phyloP scores from a whole-genome alignment of 805 yeast species.

The Nakazawaea siamensis region DNA sequence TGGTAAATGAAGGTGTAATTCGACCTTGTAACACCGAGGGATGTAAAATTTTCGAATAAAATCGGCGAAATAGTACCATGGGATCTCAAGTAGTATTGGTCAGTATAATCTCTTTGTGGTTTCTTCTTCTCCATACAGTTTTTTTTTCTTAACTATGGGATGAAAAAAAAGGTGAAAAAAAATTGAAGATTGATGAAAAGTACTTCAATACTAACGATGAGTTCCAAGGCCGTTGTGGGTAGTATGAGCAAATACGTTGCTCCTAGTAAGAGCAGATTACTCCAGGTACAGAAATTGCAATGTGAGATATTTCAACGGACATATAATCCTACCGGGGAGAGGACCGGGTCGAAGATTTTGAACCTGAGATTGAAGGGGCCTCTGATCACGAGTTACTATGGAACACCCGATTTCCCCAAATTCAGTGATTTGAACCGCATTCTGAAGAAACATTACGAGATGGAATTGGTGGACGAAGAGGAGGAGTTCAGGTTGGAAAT shows the following conservation, averaged over 20 bases:
- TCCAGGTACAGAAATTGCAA: conserved; percentile 49
- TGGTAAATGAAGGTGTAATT: conserved; percentile 21
- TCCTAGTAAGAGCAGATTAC: conserved; percentile 40
- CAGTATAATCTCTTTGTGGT: no score
- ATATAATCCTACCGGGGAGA: conserved; percentile 54
- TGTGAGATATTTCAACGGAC: conserved; percentile 62
- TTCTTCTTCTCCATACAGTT: no score
- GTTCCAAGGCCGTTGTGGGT: no score
- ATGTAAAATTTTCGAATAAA: conserved; percentile 1
- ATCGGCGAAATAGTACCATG: not conserved
- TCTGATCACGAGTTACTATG: conserved; percentile 62
- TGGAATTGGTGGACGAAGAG: conserved; percentile 52
- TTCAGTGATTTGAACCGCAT: conserved; percentile 50
- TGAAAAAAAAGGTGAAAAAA: no score
- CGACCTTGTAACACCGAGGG: conserved; percentile 2
- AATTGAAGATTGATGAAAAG: no score
- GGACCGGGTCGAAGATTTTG: conserved; percentile 71
- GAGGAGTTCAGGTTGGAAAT: conserved; percentile 63
- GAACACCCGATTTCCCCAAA: conserved; percentile 61
- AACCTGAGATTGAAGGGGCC: conserved; percentile 67
- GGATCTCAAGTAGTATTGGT: no score
- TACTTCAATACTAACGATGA: no score
- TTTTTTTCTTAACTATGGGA: no score
- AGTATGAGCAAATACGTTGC: no score
- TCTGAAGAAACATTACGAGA: conserved; percentile 33